Evolutionary conservation across 1,139 yeast species (phyloP), one percentile per base, ranked within the genome.

Genomic region (Magnusiomyces clavatus): DNA sequence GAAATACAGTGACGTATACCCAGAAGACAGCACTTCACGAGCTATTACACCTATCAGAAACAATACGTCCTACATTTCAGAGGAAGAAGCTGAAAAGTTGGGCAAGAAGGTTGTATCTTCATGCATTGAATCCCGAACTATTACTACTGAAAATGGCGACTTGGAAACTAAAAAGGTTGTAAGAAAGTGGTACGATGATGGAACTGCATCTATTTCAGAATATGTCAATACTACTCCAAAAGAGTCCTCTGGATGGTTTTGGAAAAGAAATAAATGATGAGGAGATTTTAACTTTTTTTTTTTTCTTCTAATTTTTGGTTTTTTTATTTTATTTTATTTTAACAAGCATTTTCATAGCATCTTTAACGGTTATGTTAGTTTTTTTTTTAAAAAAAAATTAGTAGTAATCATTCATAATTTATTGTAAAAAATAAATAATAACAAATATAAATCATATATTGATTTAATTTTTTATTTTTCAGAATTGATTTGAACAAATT

Each of bases 141-240:
- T 59, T 39, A 57, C 66, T 10, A 67, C 75, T 54, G 73, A 75
- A 11, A 80, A 82, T 46, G 81, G 84, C 16, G 77, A 79, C 20
- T 71, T 75, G 48, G 79, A 83, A 51, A 78, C 79, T 56, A 69
- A 75, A 60, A 75, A 77, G 29, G 79, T 80, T 57, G 67, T 69
- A 24, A 75, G 75, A 57, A 80, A 82, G 57, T 76, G 74, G 59
- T 87, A 71, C 63, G 74, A 70, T 42, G 95, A 88, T 64, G 95
- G 95, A 6, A 76, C 85, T 3, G 77, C 65, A 46, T 57, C 63
- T 29, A 56, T 64, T 35, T 59, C 79, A 35, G 69, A 70, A 54
- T 60, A 61, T 20, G 53, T 56, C 14, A 54, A 49, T 8, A 49
- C 41, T 24, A 45, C 52, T 24, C 31, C 31, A 24, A 24, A 8